Base-by-base conservation (phyloP, 2,329 filamentous ascomycete genomes). In the Colletotrichum sp. region DNA sequence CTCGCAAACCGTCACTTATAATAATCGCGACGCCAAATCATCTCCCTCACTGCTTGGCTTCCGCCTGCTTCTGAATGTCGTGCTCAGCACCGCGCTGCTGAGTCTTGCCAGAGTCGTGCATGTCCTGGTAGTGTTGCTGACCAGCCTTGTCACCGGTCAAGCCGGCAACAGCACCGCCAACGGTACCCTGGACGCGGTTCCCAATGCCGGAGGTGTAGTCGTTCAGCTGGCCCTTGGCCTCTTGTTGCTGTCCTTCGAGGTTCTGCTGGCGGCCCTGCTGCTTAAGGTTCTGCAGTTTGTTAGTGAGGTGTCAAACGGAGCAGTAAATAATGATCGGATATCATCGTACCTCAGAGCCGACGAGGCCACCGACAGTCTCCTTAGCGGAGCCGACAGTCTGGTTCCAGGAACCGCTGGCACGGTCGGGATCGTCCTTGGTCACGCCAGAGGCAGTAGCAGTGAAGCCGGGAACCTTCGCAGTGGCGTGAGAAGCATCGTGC, bases 301-400 rank as follows among this genome's bases (percentile, higher is more conserved):
- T 55, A 74, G 28, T 26, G 5, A 8, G 18, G 13, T 48, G 28
- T 57, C 48, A 26, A n/a, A 9, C 12, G 6, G 30, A 8, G 44
- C 9, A 15, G 9, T 12, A 10, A 4, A 9, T 5, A 22, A 16
- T 13, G 60, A 9, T 36, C 7, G 15, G 4, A n/a, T 24, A 52
- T 9, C 28, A 63, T 13, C 85, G 79, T 83, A 91, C 90, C 86
- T 97, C 93, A 78, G 91, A 92, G 76, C 96, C 96, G 30, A 96
- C 79, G 7, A 96, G 80, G 22, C 93, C 93, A 74, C 96, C 96
- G 1, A 97, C 78, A 6, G 93, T 88, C 84, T 98, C 95, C 88
- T 98, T 98, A 59, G 93, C 93, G 1, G 94, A 91, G 68, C 96
- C 96, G n/a, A 96, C 82, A 7, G 95, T 98, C 87, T 98, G 96